These are phyloP conservation scores for Lecanicillium sp. DNA, from an alignment of 2,329 filamentous ascomycete species.

Conservation along the genomic window DNA sequence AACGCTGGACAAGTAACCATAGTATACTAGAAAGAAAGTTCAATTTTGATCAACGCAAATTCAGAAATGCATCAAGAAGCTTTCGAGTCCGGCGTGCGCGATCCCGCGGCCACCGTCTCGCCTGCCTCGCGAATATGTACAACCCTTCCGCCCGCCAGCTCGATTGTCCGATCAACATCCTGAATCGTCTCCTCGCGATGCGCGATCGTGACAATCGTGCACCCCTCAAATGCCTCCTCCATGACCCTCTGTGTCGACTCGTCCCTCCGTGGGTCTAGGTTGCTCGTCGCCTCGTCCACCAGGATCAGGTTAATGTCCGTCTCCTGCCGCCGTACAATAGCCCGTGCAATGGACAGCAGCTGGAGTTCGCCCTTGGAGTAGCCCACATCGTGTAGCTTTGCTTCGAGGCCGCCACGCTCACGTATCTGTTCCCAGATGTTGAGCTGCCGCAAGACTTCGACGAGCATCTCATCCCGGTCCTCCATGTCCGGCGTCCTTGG, in stretches of 20 bases:
- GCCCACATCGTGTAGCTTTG: not conserved
- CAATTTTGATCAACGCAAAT: not conserved
- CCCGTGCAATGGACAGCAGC: not conserved
- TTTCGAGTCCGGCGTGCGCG: no score
- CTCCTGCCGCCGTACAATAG: not conserved
- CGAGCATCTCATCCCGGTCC: not conserved
- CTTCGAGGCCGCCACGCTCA: not conserved
- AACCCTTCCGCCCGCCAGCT: not conserved
- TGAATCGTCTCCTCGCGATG: not conserved
- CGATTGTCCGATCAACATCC: not conserved
- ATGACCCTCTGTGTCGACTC: not conserved
- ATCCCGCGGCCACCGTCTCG: no score
- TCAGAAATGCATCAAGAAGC: not conserved
- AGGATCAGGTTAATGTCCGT: not conserved
- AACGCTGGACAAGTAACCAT: no score
- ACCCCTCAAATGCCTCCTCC: not conserved
- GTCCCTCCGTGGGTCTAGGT: not conserved
- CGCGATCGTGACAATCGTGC: slow-evolving; percentile 1
- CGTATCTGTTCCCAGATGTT: not conserved
- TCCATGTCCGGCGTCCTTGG: no score
- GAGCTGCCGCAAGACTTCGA: not conserved
- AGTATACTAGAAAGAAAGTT: not conserved
- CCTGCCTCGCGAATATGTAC: not conserved
- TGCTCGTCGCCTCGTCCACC: slow-evolving; percentile 5
- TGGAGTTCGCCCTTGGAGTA: slow-evolving; percentile 5